Conservation (phyloP, 148 eudicot species). For the Vaccinium darrowii region DNA sequence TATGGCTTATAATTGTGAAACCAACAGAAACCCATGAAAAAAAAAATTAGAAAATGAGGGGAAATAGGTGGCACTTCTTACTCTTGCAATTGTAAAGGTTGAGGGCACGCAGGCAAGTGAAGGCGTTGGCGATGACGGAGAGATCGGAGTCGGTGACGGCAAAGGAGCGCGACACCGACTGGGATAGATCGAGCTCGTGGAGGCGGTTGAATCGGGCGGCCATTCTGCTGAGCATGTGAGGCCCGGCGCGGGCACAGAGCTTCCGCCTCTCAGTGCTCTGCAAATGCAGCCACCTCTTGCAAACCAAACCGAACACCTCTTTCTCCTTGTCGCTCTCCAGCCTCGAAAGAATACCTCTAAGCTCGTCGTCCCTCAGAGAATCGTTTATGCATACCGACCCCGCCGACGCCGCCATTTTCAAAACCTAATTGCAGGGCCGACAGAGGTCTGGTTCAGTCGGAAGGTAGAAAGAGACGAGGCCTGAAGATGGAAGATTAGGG, state of each 20-base stretch:
- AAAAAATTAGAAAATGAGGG: not conserved
- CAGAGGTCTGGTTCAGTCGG: not conserved
- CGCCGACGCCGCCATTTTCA: not conserved
- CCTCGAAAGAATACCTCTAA: slow-evolving; percentile 48
- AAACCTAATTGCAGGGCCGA: not conserved
- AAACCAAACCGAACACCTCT: slow-evolving; percentile 78
- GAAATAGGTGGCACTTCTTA: slow-evolving; percentile 11
- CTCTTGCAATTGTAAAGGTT: slow-evolving; percentile 65
- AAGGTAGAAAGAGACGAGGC: not conserved
- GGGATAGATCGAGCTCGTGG: slow-evolving; percentile 68
- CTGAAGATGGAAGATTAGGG: not conserved
- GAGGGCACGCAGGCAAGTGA: slow-evolving; percentile 55
- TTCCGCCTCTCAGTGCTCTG: slow-evolving; percentile 78
- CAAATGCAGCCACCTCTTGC: slow-evolving; percentile 78
- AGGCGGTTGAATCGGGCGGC: slow-evolving; percentile 65
- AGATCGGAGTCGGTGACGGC: slow-evolving; percentile 90
- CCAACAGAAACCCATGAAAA: not conserved
- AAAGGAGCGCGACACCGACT: slow-evolving; percentile 67
- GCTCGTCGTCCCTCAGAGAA: slow-evolving; percentile 70
- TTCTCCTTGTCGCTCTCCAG: slow-evolving; percentile 60
- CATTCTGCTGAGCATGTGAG: slow-evolving; percentile 75
- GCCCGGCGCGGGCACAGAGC: slow-evolving; percentile 86
- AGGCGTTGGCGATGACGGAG: slow-evolving; percentile 57
- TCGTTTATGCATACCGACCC: slow-evolving; percentile 49
- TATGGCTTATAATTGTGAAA: not conserved